These are phyloP conservation scores for Hypoxylon sp. DNA, from an alignment of 2,329 filamentous ascomycete species.

Conservation along the genomic window DNA sequence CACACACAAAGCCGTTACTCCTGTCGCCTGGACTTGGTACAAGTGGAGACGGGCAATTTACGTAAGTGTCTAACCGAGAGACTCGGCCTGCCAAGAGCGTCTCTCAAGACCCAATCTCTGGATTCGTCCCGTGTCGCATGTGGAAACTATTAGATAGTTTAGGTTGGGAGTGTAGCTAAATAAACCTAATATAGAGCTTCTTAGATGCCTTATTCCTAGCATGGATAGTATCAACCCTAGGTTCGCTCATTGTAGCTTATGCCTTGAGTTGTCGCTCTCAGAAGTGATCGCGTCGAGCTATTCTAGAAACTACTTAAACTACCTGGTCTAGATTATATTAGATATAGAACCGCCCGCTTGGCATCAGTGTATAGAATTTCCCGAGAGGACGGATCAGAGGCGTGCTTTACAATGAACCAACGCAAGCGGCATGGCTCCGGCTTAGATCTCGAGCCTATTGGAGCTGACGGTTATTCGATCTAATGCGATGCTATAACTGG, in stretches of 20 bases:
- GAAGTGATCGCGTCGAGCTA: conserved; percentile 18
- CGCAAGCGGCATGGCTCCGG: conserved; percentile 13
- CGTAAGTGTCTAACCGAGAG: not conserved
- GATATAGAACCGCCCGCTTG: conserved; percentile 22
- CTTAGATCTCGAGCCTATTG: conserved; percentile 20
- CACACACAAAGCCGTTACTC: not conserved
- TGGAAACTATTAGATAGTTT: conserved; percentile 11
- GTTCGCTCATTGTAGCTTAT: conserved; percentile 8
- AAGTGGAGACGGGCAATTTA: not conserved
- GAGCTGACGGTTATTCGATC: conserved; percentile 23
- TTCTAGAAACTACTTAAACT: conserved; percentile 20
- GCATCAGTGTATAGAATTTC: conserved; percentile 24
- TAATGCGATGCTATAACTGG: conserved; percentile 8
- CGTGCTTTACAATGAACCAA: conserved; percentile 8
- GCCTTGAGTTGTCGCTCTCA: conserved; percentile 9
- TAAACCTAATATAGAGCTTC: too few relatives aligned
- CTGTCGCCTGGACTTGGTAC: not conserved
- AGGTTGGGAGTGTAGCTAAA: conserved; percentile 14
- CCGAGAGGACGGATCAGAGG: conserved; percentile 20
- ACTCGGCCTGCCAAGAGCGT: not conserved
- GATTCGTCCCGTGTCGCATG: conserved; percentile 5
- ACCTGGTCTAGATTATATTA: conserved; percentile 17
- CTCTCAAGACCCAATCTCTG: conserved; percentile 8
- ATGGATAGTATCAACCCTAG: conserved; percentile 11
- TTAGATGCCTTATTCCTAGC: conserved; percentile 26